Evolutionary conservation across 768 basidiomycete genomes (phyloP).

Genomic region (Rhizopogon vesiculosus): DNA sequence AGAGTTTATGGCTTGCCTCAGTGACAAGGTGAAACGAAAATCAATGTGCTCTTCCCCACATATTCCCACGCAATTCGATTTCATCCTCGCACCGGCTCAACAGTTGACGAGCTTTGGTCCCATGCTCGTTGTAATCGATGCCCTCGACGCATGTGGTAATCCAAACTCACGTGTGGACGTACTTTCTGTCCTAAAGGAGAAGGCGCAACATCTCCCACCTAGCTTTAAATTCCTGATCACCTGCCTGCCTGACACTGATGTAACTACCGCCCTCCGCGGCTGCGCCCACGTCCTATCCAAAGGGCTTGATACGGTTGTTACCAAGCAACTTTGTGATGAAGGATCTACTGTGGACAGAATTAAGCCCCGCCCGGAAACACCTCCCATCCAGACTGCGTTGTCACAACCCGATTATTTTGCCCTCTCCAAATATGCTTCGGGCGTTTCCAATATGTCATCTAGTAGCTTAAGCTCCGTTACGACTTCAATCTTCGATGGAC

Average conservation of each 20-base stretch:
- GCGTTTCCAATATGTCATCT: not conserved
- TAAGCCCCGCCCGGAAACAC: not conserved
- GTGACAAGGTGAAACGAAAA: not conserved
- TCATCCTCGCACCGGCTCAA: not conserved
- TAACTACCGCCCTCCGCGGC: constrained; percentile 10
- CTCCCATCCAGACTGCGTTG: not conserved
- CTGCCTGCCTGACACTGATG: constrained; percentile 24
- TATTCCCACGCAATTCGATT: not conserved
- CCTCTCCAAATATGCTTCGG: not conserved
- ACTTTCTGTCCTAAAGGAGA: constrained; percentile 28
- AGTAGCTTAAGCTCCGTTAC: not conserved
- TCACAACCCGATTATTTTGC: not conserved
- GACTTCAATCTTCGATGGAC: not conserved
- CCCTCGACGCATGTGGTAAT: constrained; percentile 14
- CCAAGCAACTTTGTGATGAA: not conserved
- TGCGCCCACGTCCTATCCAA: constrained; percentile 1
- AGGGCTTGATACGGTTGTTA: not conserved
- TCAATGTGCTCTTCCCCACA: not conserved
- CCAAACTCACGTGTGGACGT: constrained; percentile 1
- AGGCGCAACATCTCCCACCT: constrained; percentile 35
- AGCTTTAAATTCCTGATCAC: constrained; percentile 34
- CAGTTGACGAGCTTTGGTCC: constrained; percentile 2
- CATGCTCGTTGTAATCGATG: constrained; percentile 22
- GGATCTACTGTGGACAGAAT: not conserved
- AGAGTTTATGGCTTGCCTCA: not conserved